phyloP scores from a whole-genome alignment of 2,329 filamentous ascomycete species.

The Talaromyces sp. region DNA sequence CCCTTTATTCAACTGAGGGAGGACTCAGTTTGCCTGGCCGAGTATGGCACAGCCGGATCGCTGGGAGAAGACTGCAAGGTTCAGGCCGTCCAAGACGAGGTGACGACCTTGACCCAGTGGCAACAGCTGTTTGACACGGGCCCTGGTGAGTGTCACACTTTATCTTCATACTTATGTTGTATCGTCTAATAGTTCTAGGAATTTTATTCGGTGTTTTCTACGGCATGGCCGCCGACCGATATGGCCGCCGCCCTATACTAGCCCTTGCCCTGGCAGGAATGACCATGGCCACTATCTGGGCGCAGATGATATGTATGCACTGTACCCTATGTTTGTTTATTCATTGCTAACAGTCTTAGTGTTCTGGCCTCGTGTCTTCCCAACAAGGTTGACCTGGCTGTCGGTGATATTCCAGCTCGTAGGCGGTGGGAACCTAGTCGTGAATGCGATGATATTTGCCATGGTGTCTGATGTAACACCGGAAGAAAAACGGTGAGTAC shows the following conservation, averaged over 20 bases:
- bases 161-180: neutral
- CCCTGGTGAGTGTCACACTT: neutral
- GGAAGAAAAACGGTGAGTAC: constrained; percentile 12
- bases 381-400: constrained; percentile 12
- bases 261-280: constrained; percentile 9
- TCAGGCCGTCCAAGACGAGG: constrained; percentile 8
- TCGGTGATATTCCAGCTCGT: constrained; percentile 9
- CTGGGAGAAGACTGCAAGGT: constrained; percentile 12
- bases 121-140: constrained; percentile 11
- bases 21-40: constrained; percentile 7
- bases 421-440: constrained; percentile 11
- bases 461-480: constrained; percentile 11
- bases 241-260: constrained; percentile 9
- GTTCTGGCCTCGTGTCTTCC: constrained; percentile 12
- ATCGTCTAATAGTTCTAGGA: neutral
- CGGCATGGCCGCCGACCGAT: constrained; percentile 12
- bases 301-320: constrained; percentile 9
- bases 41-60: constrained; percentile 12
- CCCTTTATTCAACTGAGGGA: constrained; percentile 11
- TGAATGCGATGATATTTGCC: constrained; percentile 12
- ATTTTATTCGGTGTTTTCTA: constrained; percentile 13
- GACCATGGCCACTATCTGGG: constrained; percentile 8
- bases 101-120: constrained; percentile 10
- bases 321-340: neutral
- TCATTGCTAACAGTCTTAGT: neutral